Conservation (phyloP, 2,329 filamentous ascomycete species). For the Aspergillus pseudoglaucus region DNA sequence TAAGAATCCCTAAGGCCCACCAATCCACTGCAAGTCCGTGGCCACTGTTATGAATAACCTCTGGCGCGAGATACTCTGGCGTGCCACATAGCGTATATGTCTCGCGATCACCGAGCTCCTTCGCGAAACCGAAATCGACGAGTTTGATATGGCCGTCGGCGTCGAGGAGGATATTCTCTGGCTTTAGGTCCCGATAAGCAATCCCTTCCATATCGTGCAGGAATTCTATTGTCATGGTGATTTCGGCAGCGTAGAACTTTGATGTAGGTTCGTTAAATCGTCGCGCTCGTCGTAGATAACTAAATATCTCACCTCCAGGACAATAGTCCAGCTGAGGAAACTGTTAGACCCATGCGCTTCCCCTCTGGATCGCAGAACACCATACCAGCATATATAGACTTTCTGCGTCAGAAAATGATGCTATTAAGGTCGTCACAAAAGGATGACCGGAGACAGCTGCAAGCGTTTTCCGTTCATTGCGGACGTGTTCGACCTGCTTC, state of each 20-base stretch:
- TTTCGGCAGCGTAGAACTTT: constrained; percentile 61
- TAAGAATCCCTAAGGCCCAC: constrained; percentile 62
- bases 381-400: constrained; percentile 50
- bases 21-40: constrained; percentile 62
- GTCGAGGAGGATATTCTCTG: constrained; percentile 61
- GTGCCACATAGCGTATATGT: constrained; percentile 63
- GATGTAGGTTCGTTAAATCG: constrained; percentile 58
- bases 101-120: constrained; percentile 52
- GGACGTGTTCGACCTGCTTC: constrained; percentile 63
- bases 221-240: constrained; percentile 59
- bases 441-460: constrained; percentile 57
- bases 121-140: constrained; percentile 63
- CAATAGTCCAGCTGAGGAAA: constrained; percentile 55
- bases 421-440: constrained; percentile 59
- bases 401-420: constrained; percentile 58
- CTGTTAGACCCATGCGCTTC: background rate
- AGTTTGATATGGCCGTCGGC: constrained; percentile 60
- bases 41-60: constrained; percentile 60
- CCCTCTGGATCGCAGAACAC: background rate
- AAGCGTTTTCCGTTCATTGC: constrained; percentile 60
- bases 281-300: constrained; percentile 55
- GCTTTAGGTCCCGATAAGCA: constrained; percentile 60
- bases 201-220: constrained; percentile 59
- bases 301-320: constrained; percentile 62
- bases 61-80: constrained; percentile 61